Evolutionary conservation across 148 eudicot genomes (phyloP).

Genomic region (Camellia lanceoleosa): DNA sequence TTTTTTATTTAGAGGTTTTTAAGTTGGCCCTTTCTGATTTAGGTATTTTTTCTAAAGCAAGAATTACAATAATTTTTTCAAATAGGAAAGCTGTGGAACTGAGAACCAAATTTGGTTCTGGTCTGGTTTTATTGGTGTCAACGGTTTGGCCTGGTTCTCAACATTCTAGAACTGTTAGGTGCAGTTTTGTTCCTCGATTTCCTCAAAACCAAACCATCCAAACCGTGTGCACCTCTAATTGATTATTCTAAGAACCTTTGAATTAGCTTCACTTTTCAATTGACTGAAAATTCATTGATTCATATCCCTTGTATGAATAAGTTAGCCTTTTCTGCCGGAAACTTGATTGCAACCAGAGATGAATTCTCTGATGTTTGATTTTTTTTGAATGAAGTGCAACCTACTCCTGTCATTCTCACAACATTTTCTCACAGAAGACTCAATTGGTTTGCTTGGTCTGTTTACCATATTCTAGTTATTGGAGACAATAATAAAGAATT

Average conservation of each 20-base stretch:
- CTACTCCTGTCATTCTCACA: slow-evolving; percentile 2
- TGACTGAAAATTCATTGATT: neutral
- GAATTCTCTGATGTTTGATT: neutral
- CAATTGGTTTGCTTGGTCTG: slow-evolving; percentile 17
- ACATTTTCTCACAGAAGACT: slow-evolving; percentile 6
- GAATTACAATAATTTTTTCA: no score
- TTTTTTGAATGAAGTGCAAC: slow-evolving; percentile 3
- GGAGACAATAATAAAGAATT: slow-evolving; percentile 93
- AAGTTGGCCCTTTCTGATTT: no score
- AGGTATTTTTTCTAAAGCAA: no score
- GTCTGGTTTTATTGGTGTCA: no score
- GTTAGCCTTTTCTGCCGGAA: neutral
- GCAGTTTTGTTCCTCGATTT: no score
- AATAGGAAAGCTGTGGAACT: no score
- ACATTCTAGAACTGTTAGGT: no score
- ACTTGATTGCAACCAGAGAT: neutral
- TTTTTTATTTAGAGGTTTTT: no score
- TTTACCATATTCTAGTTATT: slow-evolving; percentile 47
- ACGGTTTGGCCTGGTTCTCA: no score
- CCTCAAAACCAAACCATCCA: no score
- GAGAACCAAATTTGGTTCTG: no score
- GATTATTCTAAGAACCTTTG: neutral
- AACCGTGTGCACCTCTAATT: no score
- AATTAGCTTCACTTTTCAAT: neutral
- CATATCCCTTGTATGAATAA: neutral